Evolutionary conservation across 148 eudicot genomes (phyloP).

Genomic region (Fagopyrum esculentum): DNA sequence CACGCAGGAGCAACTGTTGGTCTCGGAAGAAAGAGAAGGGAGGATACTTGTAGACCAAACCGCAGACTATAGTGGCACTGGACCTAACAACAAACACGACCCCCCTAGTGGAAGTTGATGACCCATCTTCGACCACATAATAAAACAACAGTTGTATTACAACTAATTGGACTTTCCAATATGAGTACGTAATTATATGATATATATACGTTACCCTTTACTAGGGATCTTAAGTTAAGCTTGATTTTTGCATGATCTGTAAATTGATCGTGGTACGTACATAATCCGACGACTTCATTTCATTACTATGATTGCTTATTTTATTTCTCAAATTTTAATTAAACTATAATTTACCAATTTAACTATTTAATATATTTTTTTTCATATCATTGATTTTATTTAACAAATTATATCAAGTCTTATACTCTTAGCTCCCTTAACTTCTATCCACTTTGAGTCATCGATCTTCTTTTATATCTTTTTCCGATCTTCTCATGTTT

Average conservation of each 20-base stretch:
- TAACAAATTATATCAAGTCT: no score
- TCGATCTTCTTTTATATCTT: no score
- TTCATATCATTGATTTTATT: no score
- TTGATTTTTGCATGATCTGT: neutral
- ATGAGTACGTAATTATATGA: neutral
- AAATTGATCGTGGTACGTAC: neutral
- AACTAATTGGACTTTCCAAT: neutral
- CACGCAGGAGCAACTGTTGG: neutral
- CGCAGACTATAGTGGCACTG: neutral
- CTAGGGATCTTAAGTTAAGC: neutral
- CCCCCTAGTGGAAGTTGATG: conserved; percentile 6
- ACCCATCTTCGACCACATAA: neutral
- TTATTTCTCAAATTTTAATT: no score
- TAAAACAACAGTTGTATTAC: neutral
- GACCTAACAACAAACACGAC: conserved; percentile 8
- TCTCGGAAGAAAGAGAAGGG: neutral
- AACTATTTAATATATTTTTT: no score
- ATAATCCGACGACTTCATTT: no score
- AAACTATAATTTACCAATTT: no score
- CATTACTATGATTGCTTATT: no score
- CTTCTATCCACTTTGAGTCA: no score
- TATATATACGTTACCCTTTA: neutral
- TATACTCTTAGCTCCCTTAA: no score
- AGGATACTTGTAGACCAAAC: neutral
- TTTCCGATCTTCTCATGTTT: no score